Evolutionary conservation across 2,329 filamentous ascomycete genomes (phyloP).

Genomic region (Phaeosphaeriaceae sp.): DNA sequence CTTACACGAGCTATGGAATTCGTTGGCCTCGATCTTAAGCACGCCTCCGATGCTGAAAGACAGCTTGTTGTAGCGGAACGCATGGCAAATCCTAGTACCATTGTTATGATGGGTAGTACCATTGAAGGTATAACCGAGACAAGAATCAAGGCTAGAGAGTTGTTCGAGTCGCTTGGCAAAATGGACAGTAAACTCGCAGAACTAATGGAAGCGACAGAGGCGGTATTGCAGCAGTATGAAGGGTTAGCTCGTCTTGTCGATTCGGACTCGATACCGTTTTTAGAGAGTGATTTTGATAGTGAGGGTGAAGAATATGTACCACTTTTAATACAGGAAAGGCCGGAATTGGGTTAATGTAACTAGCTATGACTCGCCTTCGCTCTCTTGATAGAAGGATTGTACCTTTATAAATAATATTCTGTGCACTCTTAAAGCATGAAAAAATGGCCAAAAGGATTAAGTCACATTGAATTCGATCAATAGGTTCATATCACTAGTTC

Average conservation of each 20-base stretch:
- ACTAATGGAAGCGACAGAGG: not conserved
- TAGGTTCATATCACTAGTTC: no score
- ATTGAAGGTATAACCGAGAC: not conserved
- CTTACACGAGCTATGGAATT: conserved; percentile 4
- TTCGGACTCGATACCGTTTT: not conserved
- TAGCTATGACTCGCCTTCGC: no score
- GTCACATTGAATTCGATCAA: no score
- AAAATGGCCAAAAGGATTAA: no score
- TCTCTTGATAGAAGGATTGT: no score
- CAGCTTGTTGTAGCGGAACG: not conserved
- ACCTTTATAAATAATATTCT: no score
- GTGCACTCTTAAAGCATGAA: no score
- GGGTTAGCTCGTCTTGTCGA: not conserved
- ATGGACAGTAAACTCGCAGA: not conserved
- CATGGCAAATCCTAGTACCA: not conserved
- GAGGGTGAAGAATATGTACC: not conserved
- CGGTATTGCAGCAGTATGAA: not conserved
- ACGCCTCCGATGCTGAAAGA: not conserved
- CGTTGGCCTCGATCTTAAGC: not conserved
- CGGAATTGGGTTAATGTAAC: no score
- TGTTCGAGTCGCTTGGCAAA: not conserved
- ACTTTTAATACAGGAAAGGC: not conserved
- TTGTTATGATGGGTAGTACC: not conserved
- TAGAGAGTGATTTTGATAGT: not conserved
- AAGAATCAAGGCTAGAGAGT: not conserved